phyloP scores from a whole-genome alignment of 2,329 filamentous ascomycete genomes.

The Massarina eburnea region DNA sequence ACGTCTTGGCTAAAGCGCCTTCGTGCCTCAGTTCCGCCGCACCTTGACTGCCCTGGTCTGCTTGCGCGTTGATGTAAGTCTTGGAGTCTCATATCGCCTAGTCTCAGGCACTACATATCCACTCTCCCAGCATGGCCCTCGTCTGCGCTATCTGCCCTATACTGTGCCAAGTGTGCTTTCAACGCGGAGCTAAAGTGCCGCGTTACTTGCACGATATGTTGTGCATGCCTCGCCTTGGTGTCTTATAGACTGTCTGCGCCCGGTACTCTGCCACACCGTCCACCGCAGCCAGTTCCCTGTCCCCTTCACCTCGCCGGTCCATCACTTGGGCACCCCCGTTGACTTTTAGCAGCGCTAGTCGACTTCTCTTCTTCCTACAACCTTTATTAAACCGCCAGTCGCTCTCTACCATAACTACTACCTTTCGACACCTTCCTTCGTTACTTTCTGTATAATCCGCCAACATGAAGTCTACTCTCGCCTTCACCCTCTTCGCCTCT shows the following conservation, averaged over 20 bases:
- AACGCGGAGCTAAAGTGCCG: not conserved
- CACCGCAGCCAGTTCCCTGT: not conserved
- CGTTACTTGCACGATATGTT: constrained; percentile 5
- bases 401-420: constrained; percentile 13
- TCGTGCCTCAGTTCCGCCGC: constrained; percentile 28
- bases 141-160: constrained; percentile 10
- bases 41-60: constrained; percentile 19
- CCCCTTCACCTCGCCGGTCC: not conserved
- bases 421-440: constrained; percentile 21
- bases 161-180: constrained; percentile 11
- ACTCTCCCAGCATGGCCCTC: constrained; percentile 9
- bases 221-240: not conserved
- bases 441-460: constrained; percentile 18
- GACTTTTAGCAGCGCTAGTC: constrained; percentile 25
- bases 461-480: constrained; percentile 32
- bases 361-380: constrained; percentile 19
- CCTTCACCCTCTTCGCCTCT: constrained; percentile 31
- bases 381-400: constrained; percentile 15
- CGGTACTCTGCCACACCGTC: not conserved
- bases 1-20: constrained; percentile 40
- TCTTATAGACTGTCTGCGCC: not conserved
- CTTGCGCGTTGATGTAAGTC: constrained; percentile 41
- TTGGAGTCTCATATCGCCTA: constrained; percentile 19
- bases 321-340: constrained; percentile 8
- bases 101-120: constrained; percentile 17